Evolutionary conservation across 495 filamentous ascomycete genomes (phyloP), one percentile per base, ranked within the genome.

Genomic region (Xylaria palmicola): DNA sequence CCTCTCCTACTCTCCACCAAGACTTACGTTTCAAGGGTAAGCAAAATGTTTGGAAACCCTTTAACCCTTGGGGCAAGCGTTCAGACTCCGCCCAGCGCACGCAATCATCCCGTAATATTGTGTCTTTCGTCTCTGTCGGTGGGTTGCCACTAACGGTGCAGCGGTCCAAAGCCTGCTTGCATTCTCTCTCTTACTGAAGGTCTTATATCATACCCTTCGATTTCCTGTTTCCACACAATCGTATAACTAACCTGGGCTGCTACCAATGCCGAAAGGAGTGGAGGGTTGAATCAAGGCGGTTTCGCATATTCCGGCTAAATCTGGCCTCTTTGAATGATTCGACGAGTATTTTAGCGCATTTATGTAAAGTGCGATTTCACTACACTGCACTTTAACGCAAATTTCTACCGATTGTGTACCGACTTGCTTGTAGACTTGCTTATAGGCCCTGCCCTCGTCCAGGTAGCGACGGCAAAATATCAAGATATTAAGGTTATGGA

Each of bases 291-390:
- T 27, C 36, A 27, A 55, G 13, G 12, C 53, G 30, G 53, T 56
- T 44, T 26, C 51, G 53, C 39, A 43, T 27, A 56, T 56, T 56
- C 53, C 53, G 53, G 53, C 53, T 56, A 56, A 56, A 56, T 56
- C 7, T 44, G 30, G 9, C n/a, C 9, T 43, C n/a, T 20, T 4
- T 56, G 34, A 56, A 44, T 34, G 53, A 20, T 32, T 34, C 8
- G 34, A 56, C 27, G 30, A 41, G 30, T 29, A 26, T 54, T n/a
- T n/a, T n/a, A n/a, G n/a, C n/a, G n/a, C n/a, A n/a, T n/a, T n/a
- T n/a, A n/a, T n/a, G n/a, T n/a, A n/a, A n/a, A n/a, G n/a, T n/a
- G n/a, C n/a, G n/a, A n/a, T n/a, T n/a, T n/a, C n/a, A n/a, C n/a
- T n/a, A n/a, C n/a, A n/a, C n/a, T n/a, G n/a, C n/a, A n/a, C n/a